Base-by-base conservation (phyloP, 1,284 basidiomycete species). In the Lignosus rhinocerotis region DNA sequence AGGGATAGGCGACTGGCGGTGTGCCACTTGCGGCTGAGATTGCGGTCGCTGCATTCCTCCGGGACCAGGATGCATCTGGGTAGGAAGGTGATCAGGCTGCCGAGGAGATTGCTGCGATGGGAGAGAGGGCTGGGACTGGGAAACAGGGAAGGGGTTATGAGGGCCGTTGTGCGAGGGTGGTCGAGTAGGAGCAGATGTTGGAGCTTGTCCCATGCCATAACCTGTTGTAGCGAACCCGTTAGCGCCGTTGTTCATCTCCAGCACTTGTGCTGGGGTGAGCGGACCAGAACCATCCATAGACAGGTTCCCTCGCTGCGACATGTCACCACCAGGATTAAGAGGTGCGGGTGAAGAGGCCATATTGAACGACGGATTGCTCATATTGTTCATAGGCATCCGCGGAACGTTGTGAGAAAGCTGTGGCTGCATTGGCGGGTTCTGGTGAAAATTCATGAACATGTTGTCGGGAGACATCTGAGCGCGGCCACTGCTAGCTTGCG, bases 231-330 rank as follows among this genome's bases (percentile, higher is more conserved):
- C 77, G 45, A 61, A 63, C 19, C 63, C 63, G 42, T 72, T 72
- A 33, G 70, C 68, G 50, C 66, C 63, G 53, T 72, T 72, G 52
- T 77, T 78, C 77, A 85, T 82, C 55, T 80, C 78, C 57, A 80
- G 76, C 51, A 81, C 79, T 65, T 88, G 86, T 7, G 85, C 83
- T 8, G 86, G 84, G 2, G 86, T 87, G 19, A 78, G 78, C 57
- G 85, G 82, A 11, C 71, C 66, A 8, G 69, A 59, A 4, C 67
- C 59, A 30, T 64, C 62, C 56, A 66, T 58, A 50, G 59, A 55
- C 16, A 43, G 55, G 30, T 60, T 61, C 9, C 64, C 62, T 25
- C 65, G 62, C 42, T 69, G 77, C 4, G 77, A 67, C 59, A 77
- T 72, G 50, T 82, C 80, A 19, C 71, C 61, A 44, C 78, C 73